Conservation (phyloP, 2,329 filamentous ascomycete genomes). For the Botrytis elliptica region DNA sequence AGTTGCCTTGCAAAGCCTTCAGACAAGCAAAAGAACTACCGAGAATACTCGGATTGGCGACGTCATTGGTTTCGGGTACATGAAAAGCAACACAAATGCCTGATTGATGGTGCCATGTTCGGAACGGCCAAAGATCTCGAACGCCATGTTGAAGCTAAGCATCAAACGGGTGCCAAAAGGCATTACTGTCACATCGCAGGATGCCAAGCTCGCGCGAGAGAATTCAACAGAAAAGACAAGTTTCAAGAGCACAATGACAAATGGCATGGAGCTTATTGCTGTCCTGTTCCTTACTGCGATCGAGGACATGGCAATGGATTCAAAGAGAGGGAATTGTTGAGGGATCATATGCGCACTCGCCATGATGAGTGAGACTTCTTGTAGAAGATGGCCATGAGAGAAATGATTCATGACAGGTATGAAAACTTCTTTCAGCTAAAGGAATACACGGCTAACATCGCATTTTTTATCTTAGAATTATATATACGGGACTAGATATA, state of each 20-base stretch:
- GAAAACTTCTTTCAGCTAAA: background rate
- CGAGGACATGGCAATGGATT: background rate
- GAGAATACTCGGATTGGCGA: background rate
- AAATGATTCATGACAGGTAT: background rate
- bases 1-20: background rate
- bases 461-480: background rate
- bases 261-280: background rate
- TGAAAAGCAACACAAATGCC: background rate
- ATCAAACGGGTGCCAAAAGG: background rate
- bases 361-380: background rate
- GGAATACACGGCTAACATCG: background rate
- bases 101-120: background rate
- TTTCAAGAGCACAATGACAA: background rate
- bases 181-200: background rate
- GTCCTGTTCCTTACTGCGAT: background rate
- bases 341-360: background rate
- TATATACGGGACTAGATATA: background rate
- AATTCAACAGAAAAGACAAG: background rate
- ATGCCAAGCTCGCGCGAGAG: background rate
- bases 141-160: background rate
- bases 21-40: background rate
- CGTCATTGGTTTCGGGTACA: background rate
- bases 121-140: background rate
- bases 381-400: background rate
- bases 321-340: accelerated